Conservation (phyloP, 2,329 filamentous ascomycete species). For the Myriosclerotinia duriaeana region DNA sequence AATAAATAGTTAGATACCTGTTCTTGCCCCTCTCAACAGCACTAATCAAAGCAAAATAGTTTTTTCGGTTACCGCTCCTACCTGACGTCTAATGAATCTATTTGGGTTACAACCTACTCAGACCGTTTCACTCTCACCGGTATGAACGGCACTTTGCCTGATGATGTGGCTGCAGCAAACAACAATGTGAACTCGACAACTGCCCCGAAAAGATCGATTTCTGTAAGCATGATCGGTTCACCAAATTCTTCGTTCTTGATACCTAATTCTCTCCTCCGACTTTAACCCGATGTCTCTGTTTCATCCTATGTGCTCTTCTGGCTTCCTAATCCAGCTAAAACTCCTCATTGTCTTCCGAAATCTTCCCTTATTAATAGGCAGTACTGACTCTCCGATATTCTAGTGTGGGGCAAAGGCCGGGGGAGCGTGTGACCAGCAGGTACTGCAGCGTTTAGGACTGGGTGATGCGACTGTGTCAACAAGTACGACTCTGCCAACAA, state of each 20-base stretch:
- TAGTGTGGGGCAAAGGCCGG: conserved; percentile 13
- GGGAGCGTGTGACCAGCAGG: conserved; percentile 10
- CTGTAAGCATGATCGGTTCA: background rate
- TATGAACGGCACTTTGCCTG: conserved; percentile 14
- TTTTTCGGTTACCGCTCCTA: conserved; percentile 19
- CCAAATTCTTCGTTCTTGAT: too few species aligned
- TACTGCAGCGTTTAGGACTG: background rate
- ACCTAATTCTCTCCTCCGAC: too few species aligned
- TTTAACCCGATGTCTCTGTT: too few species aligned
- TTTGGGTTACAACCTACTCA: conserved; percentile 20
- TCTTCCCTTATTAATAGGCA: too few species aligned
- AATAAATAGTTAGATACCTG: conserved; percentile 16
- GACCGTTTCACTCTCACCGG: conserved; percentile 17
- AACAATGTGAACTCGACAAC: conserved; percentile 1
- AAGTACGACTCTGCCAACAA: background rate
- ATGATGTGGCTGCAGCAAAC: conserved; percentile 10
- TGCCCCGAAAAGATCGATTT: conserved; percentile 5
- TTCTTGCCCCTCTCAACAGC: background rate
- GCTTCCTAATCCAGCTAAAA: too few species aligned
- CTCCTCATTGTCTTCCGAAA: too few species aligned
- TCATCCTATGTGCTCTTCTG: too few species aligned
- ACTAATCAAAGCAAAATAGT: background rate
- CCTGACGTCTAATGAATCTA: conserved; percentile 15
- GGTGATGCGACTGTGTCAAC: background rate
- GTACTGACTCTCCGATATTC: too few species aligned